A percentile compares a stretch with the other conserved stretches of the same genome.
Evolutionary conservation across 2,329 filamentous ascomycete genomes (phyloP).

Genomic region (Fusarium poae): DNA sequence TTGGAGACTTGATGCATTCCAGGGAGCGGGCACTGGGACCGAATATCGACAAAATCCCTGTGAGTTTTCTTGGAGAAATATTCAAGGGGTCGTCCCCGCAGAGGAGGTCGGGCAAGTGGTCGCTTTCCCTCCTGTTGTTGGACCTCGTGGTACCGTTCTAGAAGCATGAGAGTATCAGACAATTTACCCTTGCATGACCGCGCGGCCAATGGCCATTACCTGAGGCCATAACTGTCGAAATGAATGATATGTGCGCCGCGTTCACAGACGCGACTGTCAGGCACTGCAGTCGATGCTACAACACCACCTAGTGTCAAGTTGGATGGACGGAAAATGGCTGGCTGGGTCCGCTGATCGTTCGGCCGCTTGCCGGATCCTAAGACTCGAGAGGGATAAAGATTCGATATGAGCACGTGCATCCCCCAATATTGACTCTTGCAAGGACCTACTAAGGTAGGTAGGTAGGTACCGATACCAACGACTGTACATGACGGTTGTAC

Average conservation of each 20-base stretch:
- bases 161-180: constrained; percentile 41
- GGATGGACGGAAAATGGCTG: constrained; percentile 21
- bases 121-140: constrained; percentile 29
- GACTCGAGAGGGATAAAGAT: constrained; percentile 20
- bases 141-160: constrained; percentile 39
- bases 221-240: constrained; percentile 29
- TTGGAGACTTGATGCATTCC: constrained; percentile 39
- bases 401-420: constrained; percentile 39
- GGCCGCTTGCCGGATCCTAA: constrained; percentile 30
- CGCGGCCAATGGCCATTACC: constrained; percentile 39
- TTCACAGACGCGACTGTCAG: constrained; percentile 30
- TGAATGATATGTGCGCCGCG: constrained; percentile 32
- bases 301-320: constrained; percentile 10
- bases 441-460: constrained; percentile 33
- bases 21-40: constrained; percentile 22
- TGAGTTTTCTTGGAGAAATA: constrained; percentile 26
- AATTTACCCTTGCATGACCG: constrained; percentile 42
- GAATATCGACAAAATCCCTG: constrained; percentile 33
- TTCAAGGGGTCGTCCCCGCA: constrained; percentile 17
- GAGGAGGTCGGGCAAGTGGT: constrained; percentile 3
- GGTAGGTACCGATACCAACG: constrained; percentile 46
- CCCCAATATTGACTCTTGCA: constrained; percentile 11
- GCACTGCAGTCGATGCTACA: constrained; percentile 26
- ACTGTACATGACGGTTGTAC: constrained; percentile 31
- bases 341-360: constrained; percentile 43